These are phyloP conservation scores for Malbranchea cinnamomea DNA, from an alignment of 2,329 filamentous ascomycete genomes.

Conservation along the genomic window DNA sequence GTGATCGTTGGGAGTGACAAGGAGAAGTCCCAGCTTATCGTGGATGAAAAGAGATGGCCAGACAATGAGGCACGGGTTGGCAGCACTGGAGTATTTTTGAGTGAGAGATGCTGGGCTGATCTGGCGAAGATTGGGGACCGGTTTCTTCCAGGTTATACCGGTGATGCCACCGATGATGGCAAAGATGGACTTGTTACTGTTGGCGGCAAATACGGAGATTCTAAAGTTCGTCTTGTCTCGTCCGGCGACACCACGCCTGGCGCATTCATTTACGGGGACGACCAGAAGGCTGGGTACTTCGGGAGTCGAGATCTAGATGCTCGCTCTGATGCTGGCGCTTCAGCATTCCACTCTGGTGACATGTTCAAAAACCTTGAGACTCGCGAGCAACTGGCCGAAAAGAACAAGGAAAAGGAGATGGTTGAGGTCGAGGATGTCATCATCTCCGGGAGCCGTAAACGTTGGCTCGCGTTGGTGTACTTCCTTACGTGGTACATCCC, in stretches of 20 bases:
- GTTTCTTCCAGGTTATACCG: constrained; percentile 42
- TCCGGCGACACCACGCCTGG: constrained; percentile 36
- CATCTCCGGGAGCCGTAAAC: constrained; percentile 65
- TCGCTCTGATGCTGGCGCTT: constrained; percentile 80
- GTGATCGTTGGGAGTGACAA: constrained; percentile 81
- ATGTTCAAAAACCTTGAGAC: constrained; percentile 98
- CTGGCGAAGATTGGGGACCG: constrained; percentile 59
- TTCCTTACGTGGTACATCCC: constrained; percentile 75
- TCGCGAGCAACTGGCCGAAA: constrained; percentile 84
- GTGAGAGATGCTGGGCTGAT: constrained; percentile 90
- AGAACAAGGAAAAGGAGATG: constrained; percentile 79
- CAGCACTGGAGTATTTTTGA: constrained; percentile 86
- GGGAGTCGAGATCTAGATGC: constrained; percentile 63
- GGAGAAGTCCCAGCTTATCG: constrained; percentile 80
- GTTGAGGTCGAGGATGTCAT: constrained; percentile 77
- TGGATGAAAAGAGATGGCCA: constrained; percentile 87
- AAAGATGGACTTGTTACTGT: constrained; percentile 46
- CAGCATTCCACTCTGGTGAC: constrained; percentile 81
- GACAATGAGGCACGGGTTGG: constrained; percentile 81
- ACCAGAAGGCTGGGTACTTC: constrained; percentile 71
- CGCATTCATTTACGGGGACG: constrained; percentile 51
- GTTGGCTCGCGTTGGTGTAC: constrained; percentile 79
- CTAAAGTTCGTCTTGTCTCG: constrained; percentile 40
- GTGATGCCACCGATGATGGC: constrained; percentile 40
- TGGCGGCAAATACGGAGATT: constrained; percentile 33